Conservation (phyloP, 2,329 filamentous ascomycete genomes). For the Hirsutella rhossiliensis region DNA sequence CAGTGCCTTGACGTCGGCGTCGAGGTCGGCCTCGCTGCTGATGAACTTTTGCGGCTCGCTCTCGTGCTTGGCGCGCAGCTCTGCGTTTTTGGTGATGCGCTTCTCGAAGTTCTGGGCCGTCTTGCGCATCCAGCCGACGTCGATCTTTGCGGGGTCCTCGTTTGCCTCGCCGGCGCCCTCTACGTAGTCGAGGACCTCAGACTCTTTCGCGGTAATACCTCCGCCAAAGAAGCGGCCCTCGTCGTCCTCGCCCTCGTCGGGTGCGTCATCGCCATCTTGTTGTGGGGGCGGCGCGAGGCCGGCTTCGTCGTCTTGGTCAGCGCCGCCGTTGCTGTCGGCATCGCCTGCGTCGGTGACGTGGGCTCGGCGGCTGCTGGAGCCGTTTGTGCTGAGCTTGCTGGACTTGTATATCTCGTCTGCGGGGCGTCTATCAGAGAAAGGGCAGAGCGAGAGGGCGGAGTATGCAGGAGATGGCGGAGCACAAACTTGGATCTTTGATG, state of each 20-base stretch:
- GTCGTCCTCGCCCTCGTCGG: slow-evolving; percentile 58
- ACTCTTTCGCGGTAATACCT: slow-evolving; percentile 71
- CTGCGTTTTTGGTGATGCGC: slow-evolving; percentile 81
- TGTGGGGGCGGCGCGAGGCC: slow-evolving; percentile 34
- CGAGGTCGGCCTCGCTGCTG: slow-evolving; percentile 75
- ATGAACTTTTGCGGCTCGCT: slow-evolving; percentile 73
- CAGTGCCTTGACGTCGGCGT: slow-evolving; percentile 74
- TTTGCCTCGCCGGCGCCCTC: slow-evolving; percentile 36
- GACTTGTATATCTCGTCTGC: slow-evolving; percentile 54
- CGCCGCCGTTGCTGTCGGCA: slow-evolving; percentile 29
- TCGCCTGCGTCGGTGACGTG: slow-evolving; percentile 30
- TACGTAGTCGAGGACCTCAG: slow-evolving; percentile 77
- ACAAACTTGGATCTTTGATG: slow-evolving; percentile 49
- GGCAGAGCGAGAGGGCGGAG: no score
- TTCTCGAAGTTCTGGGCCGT: slow-evolving; percentile 78
- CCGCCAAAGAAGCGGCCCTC: slow-evolving; percentile 94
- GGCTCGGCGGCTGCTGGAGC: slow-evolving; percentile 30
- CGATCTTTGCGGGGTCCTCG: slow-evolving; percentile 58
- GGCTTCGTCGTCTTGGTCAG: slow-evolving; percentile 37
- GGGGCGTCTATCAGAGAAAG: not conserved
- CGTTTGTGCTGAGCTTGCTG: slow-evolving; percentile 36
- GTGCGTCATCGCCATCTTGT: slow-evolving; percentile 33
- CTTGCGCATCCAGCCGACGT: slow-evolving; percentile 71
- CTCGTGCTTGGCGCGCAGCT: slow-evolving; percentile 77
- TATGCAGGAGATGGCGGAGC: not conserved